Conservation (phyloP, 2,329 filamentous ascomycete genomes). For the Penicillium sp. region DNA sequence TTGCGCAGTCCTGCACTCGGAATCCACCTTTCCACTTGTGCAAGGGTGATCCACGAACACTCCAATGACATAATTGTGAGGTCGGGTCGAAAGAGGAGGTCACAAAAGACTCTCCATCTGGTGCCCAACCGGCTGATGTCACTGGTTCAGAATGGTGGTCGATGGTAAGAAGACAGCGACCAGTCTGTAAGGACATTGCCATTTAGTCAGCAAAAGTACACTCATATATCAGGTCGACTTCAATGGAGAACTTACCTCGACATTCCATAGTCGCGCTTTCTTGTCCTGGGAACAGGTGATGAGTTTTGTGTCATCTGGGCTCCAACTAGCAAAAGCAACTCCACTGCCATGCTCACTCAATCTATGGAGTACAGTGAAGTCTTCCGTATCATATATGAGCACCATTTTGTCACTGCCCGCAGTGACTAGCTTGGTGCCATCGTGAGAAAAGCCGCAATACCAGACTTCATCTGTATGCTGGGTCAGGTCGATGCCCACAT, state of each 20-base stretch:
- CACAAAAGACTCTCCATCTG: constrained; percentile 74
- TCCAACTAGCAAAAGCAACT: constrained; percentile 84
- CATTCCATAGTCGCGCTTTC: constrained; percentile 73
- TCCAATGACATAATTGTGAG: constrained; percentile 70
- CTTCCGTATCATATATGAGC: constrained; percentile 76
- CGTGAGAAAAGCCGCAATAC: constrained; percentile 86
- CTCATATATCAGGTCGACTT: not conserved
- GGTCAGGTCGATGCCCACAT: constrained; percentile 67
- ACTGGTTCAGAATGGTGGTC: constrained; percentile 78
- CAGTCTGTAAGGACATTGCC: constrained; percentile 52
- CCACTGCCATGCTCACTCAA: constrained; percentile 68
- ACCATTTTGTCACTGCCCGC: constrained; percentile 74
- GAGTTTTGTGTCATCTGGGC: constrained; percentile 82
- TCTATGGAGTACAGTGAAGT: constrained; percentile 64
- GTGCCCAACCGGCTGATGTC: constrained; percentile 85
- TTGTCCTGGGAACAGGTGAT: constrained; percentile 79
- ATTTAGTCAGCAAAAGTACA: not conserved
- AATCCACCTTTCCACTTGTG: constrained; percentile 69
- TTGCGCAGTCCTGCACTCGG: constrained; percentile 79
- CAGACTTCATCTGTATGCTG: constrained; percentile 83
- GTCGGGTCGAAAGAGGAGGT: constrained; percentile 72
- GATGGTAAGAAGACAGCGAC: constrained; percentile 62
- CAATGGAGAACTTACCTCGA: constrained; percentile 51
- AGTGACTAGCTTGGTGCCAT: constrained; percentile 79
- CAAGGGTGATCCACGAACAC: constrained; percentile 60